Evolutionary conservation across 225 moss, liverwort and hornwort species (phyloP), one percentile per base, ranked within the genome.

Genomic region (Asterella californica): DNA sequence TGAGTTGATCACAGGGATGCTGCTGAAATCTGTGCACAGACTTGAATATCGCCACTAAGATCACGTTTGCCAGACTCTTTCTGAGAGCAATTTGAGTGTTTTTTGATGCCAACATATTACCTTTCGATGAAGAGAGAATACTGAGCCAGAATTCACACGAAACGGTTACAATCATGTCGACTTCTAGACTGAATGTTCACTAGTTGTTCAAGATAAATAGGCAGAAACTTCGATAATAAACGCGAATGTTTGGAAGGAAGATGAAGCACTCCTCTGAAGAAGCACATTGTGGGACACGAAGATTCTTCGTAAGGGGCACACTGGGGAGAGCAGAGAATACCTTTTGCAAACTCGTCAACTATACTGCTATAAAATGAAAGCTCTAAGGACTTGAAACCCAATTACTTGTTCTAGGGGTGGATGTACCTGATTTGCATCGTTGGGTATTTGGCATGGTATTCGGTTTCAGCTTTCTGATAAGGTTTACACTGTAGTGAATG

Each of bases 401-500:
- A n/a, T n/a, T n/a, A 48, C 10, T 18, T 69, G 8, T 76, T 27
- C 59, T 25, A 70, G 33, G 45, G 49, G 82, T 15, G 47, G 46
- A 19, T 62, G 22, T 75, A 21, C 32, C 24, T 29, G 42, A 22
- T 1, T 38, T 78, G 29, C 34, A 2, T 37, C 15, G 36, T 36
- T 67, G 19, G 29, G 45, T 33, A 19, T 37, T 30, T 78, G 70
- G 47, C 30, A 70, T 21, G 14, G 25, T 24, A 71, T 72, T 17
- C 36, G 50, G 9, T 25, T 4, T 14, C 11, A 32, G 38, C 59
- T 46, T 0, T 19, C 32, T 55, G 36, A 75, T 11, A 34, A 33
- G 29, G 36, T 75, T 76, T 73, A 17, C 36, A 24, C 82, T 63
- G 71, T 88, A 95, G 95, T 99, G 68, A 99, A 99, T 70, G 95